phyloP scores from a whole-genome alignment of 768 basidiomycete species.

The Kwoniella botswanensis region DNA sequence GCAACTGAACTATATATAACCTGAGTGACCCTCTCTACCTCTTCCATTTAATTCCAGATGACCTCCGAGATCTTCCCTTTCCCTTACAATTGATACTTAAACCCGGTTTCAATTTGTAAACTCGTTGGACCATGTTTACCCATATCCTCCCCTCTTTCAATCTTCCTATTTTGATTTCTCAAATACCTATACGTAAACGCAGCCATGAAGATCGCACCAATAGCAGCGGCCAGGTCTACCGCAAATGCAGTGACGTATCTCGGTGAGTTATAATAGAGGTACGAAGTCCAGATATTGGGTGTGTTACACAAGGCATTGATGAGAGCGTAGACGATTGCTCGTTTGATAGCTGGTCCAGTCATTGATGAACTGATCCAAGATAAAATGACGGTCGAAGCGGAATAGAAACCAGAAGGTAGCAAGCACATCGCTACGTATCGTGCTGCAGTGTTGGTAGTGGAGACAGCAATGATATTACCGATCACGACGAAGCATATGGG shows the following conservation, averaged over 20 bases:
- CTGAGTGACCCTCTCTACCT: too few species aligned
- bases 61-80: background rate
- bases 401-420: slow-evolving; percentile 50
- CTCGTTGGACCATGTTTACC: slow-evolving; percentile 45
- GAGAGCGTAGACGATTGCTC: slow-evolving; percentile 49
- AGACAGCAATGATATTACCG: slow-evolving; percentile 32
- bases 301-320: slow-evolving; percentile 53
- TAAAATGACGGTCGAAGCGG: slow-evolving; percentile 48
- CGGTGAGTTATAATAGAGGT: slow-evolving; percentile 53
- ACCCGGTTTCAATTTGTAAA: slow-evolving; percentile 48
- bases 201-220: slow-evolving; percentile 43
- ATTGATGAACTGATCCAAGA: slow-evolving; percentile 51
- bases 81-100: slow-evolving; percentile 51
- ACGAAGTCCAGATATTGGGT: slow-evolving; percentile 54
- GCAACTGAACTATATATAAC: too few species aligned
- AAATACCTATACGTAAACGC: slow-evolving; percentile 47
- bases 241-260: slow-evolving; percentile 52
- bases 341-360: slow-evolving; percentile 51
- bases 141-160: slow-evolving; percentile 45
- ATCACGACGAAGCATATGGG: slow-evolving; percentile 15
- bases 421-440: slow-evolving; percentile 55
- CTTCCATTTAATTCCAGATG: background rate
- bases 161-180: slow-evolving; percentile 43
- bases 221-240: slow-evolving; percentile 51
- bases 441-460: slow-evolving; percentile 45